These are phyloP conservation scores for Parathielavia appendiculata DNA, from an alignment of 495 filamentous ascomycete species.

Conservation along the genomic window DNA sequence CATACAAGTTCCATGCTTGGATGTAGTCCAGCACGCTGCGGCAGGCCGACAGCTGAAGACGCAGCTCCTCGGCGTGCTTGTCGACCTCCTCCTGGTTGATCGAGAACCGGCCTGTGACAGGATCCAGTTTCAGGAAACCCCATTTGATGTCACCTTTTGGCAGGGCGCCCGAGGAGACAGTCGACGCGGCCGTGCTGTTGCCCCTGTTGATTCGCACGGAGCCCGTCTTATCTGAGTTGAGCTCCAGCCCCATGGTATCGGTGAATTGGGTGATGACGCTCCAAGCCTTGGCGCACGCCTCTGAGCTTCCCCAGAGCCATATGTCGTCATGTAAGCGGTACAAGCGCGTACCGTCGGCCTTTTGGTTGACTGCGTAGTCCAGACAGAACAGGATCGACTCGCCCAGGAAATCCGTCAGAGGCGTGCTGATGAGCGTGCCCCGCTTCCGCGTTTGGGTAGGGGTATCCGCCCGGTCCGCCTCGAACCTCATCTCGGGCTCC, in stretches of 20 bases:
- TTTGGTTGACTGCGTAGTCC: slow-evolving; percentile 62
- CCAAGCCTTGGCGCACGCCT: slow-evolving; percentile 57
- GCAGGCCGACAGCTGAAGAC: slow-evolving; percentile 48
- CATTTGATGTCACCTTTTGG: slow-evolving; percentile 56
- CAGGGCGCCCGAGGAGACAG: slow-evolving; percentile 24
- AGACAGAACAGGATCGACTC: slow-evolving; percentile 61
- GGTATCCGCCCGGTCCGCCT: slow-evolving; percentile 26
- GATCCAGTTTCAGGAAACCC: slow-evolving; percentile 59
- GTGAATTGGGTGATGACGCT: slow-evolving; percentile 49
- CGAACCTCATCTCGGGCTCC: slow-evolving; percentile 53
- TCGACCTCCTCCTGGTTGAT: slow-evolving; percentile 59
- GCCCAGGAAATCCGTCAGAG: slow-evolving; percentile 53
- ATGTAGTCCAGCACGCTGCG: slow-evolving; percentile 57
- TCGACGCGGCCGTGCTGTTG: slow-evolving; percentile 10
- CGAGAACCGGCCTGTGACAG: slow-evolving; percentile 48
- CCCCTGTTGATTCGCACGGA: slow-evolving; percentile 37
- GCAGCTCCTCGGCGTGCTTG: slow-evolving; percentile 56
- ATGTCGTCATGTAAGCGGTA: slow-evolving; percentile 67
- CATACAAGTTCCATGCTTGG: slow-evolving; percentile 61
- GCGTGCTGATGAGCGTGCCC: slow-evolving; percentile 56
- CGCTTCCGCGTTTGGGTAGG: slow-evolving; percentile 42
- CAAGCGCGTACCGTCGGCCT: slow-evolving; percentile 45
- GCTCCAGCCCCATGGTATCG: slow-evolving; percentile 50
- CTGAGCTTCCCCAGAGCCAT: slow-evolving; percentile 59
- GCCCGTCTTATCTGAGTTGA: slow-evolving; percentile 60